Evolutionary conservation across 108 stramenopile genomes (phyloP).

Genomic region (Cylindrotheca fusiformis): DNA sequence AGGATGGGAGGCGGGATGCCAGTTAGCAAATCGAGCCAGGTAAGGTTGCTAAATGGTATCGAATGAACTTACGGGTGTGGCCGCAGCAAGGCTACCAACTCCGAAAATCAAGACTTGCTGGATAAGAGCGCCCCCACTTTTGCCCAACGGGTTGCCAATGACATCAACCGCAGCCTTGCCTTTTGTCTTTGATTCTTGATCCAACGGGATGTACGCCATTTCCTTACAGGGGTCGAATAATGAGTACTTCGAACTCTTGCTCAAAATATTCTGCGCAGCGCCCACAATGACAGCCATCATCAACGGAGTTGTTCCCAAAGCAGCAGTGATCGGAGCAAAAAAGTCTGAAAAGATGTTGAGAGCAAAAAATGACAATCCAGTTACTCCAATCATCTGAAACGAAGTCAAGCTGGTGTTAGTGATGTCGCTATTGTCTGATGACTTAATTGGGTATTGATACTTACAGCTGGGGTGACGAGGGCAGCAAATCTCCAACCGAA

Average conservation of each 20-base stretch:
- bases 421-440: background rate
- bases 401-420: background rate
- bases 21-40: background rate
- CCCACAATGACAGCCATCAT: conserved; percentile 96
- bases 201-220: conserved; percentile 99
- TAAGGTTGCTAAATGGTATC: background rate
- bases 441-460: conserved; percentile 2
- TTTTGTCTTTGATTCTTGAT: conserved; percentile 96
- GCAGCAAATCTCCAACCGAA: conserved; percentile 95
- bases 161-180: conserved; percentile 99
- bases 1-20: background rate
- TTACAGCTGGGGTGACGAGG: conserved; percentile 83
- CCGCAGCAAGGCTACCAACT: conserved; percentile 86
- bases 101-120: conserved; percentile 91
- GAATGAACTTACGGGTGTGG: conserved; percentile 64
- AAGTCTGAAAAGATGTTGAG: conserved; percentile 77
- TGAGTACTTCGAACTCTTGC: conserved; percentile 94
- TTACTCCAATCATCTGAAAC: conserved; percentile 82
- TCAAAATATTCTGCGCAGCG: conserved; percentile 94
- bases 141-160: conserved; percentile 96
- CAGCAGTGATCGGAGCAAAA: conserved; percentile 71
- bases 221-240: conserved; percentile 99
- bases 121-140: conserved; percentile 94
- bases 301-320: conserved; percentile 89
- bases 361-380: conserved; percentile 90